Evolutionary conservation across 169 alveolate species (phyloP), one percentile per base, ranked within the genome.

Genomic region (Besnoitia besnoiti): DNA sequence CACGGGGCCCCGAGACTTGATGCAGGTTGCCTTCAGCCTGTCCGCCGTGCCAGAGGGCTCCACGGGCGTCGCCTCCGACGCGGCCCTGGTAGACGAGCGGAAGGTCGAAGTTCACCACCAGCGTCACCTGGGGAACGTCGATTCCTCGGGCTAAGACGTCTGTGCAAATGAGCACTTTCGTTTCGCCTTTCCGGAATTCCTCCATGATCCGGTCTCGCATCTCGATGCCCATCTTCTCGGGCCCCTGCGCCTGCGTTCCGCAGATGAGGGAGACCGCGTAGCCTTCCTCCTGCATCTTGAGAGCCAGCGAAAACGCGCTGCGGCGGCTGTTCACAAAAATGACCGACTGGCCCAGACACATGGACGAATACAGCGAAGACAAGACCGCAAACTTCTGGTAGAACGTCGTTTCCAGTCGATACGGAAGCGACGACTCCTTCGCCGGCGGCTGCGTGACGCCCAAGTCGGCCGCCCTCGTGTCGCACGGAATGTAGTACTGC

Each of bases 111-210:
- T 98, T 98, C 85, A 98, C 97, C 55, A 98, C 99, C 39, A 98
- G 94, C 5, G 98, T 95, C 90, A 98, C 99, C 79, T 87, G 94
- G 50, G 99, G 99, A 21, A 99, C 99, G 95, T 99, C 99, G 46
- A 99, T 98, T 61, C 99, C 99, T 94, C 99, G 97, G 5, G 99
- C 98, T 75, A 99, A 96, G 62, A 99, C 98, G 95, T 99, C 99
- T 51, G 99, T 99, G 89, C 99, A 97, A 59, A 99, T 98, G 89
- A 99, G 95, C 82, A 99, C 99, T 96, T 99, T 49, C 82, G 99
- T 97, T 55, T 97, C 98, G 46, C 99, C 99, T 85, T 95, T 96
- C 95, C 99, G 97, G 97, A 98, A 98, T 88, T 98, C 99, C 85
- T 96, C 95, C 99, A 98, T 98, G 93, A 98, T 97, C 80, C 98